Evolutionary conservation across 345 rosid species (phyloP), one percentile per base, ranked within the genome.

Genomic region (Kernera saxatilis): DNA sequence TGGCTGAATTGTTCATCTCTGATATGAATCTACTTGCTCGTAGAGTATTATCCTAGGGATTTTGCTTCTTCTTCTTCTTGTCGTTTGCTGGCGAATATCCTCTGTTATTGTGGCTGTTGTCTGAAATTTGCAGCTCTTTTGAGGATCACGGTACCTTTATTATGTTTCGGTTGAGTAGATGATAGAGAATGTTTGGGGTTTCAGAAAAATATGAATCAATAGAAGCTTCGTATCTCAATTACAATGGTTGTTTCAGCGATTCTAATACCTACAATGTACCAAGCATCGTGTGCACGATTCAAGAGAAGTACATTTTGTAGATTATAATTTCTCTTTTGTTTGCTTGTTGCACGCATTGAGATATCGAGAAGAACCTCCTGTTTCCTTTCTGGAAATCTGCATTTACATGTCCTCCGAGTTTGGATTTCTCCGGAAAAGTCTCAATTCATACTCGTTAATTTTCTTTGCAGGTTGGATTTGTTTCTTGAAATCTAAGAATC

Each of bases 381-480:
- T 67, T 27, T 18, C 21, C 12, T 67, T 52, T 19, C 4, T 1
- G 9, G 1, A 39, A 5, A 37, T 51, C 37, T 39, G 29, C 62
- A 18, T 67, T 40, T 40, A 4, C 10, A 55, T 50, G 2, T 26
- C 39, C n/a, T 52, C 62, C 11, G 9, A 67, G 11, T 67, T 17
- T 14, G 2, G 2, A 46, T 46, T 6, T 9, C 11, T 41, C 15
- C 4, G 15, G 8, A 1, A 64, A 45, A n/a, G 23, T 10, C 17
- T 35, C 17, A 19, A 25, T 39, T 27, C 44, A 46, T 61, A 8
- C 39, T 66, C 53, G 5, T 37, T 57, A 15, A 5, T 9, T n/a
- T n/a, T 22, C 11, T 29, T 69, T 48, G 40, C 62, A 64, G 79
- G 71, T 48, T 54, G 26, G 37, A 48, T 43, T 55, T 76, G 66